Percentiles rank a stretch among this genome's conserved stretches.
Evolutionary conservation across 2,329 filamentous ascomycete genomes (phyloP).

Genomic region (Paramyrothecium sp.): DNA sequence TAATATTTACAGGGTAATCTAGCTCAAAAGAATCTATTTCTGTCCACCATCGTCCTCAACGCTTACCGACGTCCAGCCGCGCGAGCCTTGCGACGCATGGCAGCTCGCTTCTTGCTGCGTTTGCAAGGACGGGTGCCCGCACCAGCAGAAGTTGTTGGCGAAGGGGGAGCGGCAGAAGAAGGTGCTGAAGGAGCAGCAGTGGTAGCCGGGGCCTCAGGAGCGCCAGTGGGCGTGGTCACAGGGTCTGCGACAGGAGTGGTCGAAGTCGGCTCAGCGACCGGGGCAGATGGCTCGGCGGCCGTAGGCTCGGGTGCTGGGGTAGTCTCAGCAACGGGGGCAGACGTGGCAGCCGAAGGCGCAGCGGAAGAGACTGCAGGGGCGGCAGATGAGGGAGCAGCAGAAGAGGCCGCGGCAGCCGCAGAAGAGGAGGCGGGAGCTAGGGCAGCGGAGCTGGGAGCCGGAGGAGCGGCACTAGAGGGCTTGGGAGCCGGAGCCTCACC

Average conservation of each 20-base stretch:
- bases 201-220: background rate
- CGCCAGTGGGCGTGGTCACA: background rate
- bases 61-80: background rate
- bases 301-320: background rate
- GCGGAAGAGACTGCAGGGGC: background rate
- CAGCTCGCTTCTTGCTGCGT: background rate
- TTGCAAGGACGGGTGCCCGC: background rate
- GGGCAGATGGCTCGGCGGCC: background rate
- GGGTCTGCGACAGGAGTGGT: background rate
- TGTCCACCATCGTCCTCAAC: too few relatives aligned
- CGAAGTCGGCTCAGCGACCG: background rate
- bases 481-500: background rate
- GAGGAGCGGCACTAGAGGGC: background rate
- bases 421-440: background rate
- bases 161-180: background rate
- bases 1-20: too few relatives aligned
- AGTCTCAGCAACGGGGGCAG: background rate
- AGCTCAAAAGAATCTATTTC: too few relatives aligned
- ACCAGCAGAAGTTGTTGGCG: background rate
- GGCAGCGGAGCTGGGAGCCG: background rate
- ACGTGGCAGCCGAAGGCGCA: background rate
- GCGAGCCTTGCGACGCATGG: background rate
- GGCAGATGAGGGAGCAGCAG: background rate
- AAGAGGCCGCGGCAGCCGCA: background rate
- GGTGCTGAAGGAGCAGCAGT: background rate